These are phyloP conservation scores for Thalassiosira ordinaria DNA, from an alignment of 352 stramenopile genomes.

Conservation along the genomic window DNA sequence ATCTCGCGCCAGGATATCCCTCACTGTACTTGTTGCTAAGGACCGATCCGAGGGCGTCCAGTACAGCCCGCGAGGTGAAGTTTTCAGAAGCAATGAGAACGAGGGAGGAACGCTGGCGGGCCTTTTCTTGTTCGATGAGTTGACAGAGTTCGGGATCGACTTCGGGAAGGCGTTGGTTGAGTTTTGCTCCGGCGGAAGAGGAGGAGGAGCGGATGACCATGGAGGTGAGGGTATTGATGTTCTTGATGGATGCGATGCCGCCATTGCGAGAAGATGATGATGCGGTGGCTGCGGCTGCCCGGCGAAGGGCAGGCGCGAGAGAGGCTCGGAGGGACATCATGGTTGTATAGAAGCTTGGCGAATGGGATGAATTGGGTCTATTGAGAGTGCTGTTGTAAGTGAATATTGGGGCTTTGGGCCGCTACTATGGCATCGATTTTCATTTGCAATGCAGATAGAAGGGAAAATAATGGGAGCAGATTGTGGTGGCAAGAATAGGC, in stretches of 20 bases:
- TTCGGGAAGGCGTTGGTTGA: constrained; percentile 90
- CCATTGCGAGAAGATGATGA: neutral
- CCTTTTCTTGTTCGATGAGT: constrained; percentile 98
- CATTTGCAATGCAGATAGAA: too few relatives aligned
- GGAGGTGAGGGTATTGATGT: too few relatives aligned
- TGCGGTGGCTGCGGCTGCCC: constrained; percentile 5
- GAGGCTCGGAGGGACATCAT: constrained; percentile 43
- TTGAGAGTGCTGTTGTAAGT: too few relatives aligned
- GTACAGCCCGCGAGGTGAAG: constrained; percentile 97
- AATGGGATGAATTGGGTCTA: too few relatives aligned
- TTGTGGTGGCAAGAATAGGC: too few relatives aligned
- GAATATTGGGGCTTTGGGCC: too few relatives aligned
- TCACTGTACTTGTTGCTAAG: constrained; percentile 98
- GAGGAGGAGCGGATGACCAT: constrained; percentile 14
- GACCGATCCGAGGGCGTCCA: constrained; percentile 97
- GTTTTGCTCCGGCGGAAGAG: constrained; percentile 52
- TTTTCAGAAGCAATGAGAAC: constrained; percentile 99
- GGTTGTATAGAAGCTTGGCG: constrained; percentile 12
- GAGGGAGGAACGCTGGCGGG: constrained; percentile 96
- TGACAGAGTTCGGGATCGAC: constrained; percentile 92
- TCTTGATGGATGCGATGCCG: too few relatives aligned
- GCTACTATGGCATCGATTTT: too few relatives aligned
- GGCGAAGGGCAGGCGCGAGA: constrained; percentile 28
- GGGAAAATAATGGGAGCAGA: too few relatives aligned
- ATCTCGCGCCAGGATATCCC: constrained; percentile 93